Evolutionary conservation across 345 rosid species (phyloP).

Genomic region (Rhizophora apiculata): DNA sequence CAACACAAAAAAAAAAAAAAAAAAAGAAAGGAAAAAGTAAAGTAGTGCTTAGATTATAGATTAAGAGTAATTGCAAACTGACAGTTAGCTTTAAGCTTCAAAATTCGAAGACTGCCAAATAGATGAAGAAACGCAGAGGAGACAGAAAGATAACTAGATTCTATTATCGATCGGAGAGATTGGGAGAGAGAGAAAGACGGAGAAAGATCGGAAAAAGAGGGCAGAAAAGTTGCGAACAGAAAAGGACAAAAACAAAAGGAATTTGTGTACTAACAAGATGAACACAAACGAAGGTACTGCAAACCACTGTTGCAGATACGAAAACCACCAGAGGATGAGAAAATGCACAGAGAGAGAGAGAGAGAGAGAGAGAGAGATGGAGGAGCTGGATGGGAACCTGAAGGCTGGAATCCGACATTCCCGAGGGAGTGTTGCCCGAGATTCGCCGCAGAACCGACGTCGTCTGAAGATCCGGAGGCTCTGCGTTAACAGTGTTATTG

Average conservation of each 20-base stretch:
- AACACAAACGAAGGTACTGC: too few species aligned
- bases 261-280: too few species aligned
- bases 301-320: neutral
- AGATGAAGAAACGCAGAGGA: neutral
- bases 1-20: neutral
- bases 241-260: neutral
- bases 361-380: neutral
- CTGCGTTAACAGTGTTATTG: neutral
- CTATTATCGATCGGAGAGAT: neutral
- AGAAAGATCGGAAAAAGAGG: conserved; percentile 8
- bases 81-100: too few species aligned
- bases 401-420: conserved; percentile 24
- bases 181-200: neutral
- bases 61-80: neutral
- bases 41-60: neutral
- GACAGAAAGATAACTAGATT: conserved; percentile 4
- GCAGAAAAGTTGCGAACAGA: neutral
- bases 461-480: neutral
- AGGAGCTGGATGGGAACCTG: conserved; percentile 9
- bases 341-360: neutral
- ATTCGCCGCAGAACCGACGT: conserved; percentile 1
- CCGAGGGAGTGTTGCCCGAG: conserved; percentile 20
- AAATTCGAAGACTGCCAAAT: too few species aligned
- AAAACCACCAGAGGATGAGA: neutral
- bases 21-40: neutral